These are phyloP conservation scores for Phyllostachys edulis DNA, from an alignment of 176 grass and related monocot genomes.

Conservation along the genomic window DNA sequence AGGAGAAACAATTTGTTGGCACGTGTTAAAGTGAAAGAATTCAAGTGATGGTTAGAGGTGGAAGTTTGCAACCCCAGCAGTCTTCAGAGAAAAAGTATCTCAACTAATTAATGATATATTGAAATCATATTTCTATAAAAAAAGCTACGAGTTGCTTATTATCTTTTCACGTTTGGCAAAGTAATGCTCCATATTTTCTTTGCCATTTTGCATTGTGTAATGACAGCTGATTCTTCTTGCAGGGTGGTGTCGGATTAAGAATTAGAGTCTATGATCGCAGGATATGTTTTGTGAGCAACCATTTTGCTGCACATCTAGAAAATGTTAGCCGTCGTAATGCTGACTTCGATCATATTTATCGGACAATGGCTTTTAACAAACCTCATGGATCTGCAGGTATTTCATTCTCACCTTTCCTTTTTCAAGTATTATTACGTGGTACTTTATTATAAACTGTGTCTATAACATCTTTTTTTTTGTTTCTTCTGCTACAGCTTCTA, in stretches of 20 bases:
- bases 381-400: constrained; percentile 7
- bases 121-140: not conserved
- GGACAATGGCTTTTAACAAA: constrained; percentile 77
- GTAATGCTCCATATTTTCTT: not conserved
- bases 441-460: no score
- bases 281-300: constrained; percentile 89
- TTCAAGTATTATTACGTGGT: no score
- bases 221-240: constrained; percentile 27
- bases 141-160: not conserved
- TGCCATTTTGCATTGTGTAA: not conserved
- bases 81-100: not conserved
- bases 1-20: not conserved
- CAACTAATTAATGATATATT: not conserved
- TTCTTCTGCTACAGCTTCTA: no score
- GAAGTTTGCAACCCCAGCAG: not conserved
- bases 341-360: constrained; percentile 82
- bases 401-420: no score
- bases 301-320: constrained; percentile 92
- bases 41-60: not conserved
- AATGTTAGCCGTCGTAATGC: constrained; percentile 75
- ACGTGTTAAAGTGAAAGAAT: not conserved
- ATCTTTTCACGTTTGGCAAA: constrained; percentile 12
- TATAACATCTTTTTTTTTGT: no score
- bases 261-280: constrained; percentile 81
- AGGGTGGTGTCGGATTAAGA: constrained; percentile 94